Base-by-base conservation (phyloP, 768 basidiomycete genomes). In the Paxillus rubicundulus region DNA sequence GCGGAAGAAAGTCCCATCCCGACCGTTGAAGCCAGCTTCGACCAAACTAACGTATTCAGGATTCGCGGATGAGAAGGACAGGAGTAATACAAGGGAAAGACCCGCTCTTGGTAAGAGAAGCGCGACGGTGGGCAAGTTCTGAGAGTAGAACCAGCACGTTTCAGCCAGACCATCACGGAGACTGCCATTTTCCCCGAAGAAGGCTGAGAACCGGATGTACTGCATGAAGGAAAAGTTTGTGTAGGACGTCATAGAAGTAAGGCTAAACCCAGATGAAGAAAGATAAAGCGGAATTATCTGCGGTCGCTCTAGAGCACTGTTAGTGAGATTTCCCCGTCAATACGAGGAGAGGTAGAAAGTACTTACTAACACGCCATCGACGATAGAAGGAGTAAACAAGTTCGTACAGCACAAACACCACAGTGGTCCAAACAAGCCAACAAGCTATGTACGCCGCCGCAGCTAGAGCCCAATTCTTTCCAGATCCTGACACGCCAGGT, bases 41-140 rank as follows among this genome's bases (percentile, higher is more conserved):
- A 74, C 72, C 50, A 81, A 70, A 44, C 72, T 70, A 14, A 81
- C 70, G 39, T 73, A 72, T 53, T 71, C 76, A 18, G 78, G 73
- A 47, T 79, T 72, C 3, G 83, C 72, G 16, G 72, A 65, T 47
- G 79, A 80, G 68, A 85, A 88, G 0, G 79, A 69, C 41, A 93
- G 70, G n/a, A 94, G 76, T 27, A 93, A 68, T 1, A 87, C 85
- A 5, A 94, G 70, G 38, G 77, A 78, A 37, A 96, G 72, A 9
- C 83, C 91, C 28, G 90, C 90, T 53, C 93, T 82, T 21, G 93
- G 93, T 17, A 96, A 73, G 38, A 94, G 79, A n/a, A 92, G 77
- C 9, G 82, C 79, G 38, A 94, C 82, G 0, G 88, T 90, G 5
- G 92, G 87, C 33, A 87, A 66, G 63, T 93, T 92, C 73, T 96